Evolutionary conservation across 805 yeast species (phyloP).

Genomic region (Candida morakotiae): DNA sequence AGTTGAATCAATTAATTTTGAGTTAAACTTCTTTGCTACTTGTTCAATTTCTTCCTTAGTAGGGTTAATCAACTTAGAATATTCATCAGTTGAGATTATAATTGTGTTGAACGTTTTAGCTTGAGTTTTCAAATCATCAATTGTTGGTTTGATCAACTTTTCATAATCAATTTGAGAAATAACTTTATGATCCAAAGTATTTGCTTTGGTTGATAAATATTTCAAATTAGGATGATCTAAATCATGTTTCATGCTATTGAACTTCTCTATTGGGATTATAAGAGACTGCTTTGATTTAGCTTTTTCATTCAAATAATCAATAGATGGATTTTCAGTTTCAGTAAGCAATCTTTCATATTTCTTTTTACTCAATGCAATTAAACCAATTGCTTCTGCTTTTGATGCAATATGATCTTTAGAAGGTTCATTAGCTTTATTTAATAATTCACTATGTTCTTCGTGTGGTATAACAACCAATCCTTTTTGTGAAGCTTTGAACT

Average conservation of each 20-base stretch:
- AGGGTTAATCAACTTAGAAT: conserved; percentile 7
- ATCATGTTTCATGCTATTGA: conserved; percentile 6
- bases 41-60: conserved; percentile 6
- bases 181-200: conserved; percentile 13
- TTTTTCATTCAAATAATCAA: conserved; percentile 16
- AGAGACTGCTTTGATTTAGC: conserved; percentile 10
- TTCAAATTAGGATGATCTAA: conserved; percentile 12
- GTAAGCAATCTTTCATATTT: conserved; percentile 12
- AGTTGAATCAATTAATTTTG: conserved; percentile 6
- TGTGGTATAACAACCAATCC: conserved; percentile 11
- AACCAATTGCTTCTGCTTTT: conserved; percentile 14
- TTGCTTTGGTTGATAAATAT: conserved; percentile 13
- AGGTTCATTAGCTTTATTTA: conserved; percentile 10
- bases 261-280: conserved; percentile 12
- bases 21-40: conserved; percentile 6
- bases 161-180: conserved; percentile 14
- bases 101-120: conserved; percentile 15
- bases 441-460: conserved; percentile 12
- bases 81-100: conserved; percentile 15
- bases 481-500: conserved; percentile 12
- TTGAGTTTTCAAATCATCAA: conserved; percentile 1
- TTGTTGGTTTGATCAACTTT: conserved; percentile 7
- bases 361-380: conserved; percentile 11
- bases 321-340: conserved; percentile 13
- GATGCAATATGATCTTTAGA: conserved; percentile 19